Base-by-base conservation (phyloP, 129 eudicot species). In the Glebionis coronaria region DNA sequence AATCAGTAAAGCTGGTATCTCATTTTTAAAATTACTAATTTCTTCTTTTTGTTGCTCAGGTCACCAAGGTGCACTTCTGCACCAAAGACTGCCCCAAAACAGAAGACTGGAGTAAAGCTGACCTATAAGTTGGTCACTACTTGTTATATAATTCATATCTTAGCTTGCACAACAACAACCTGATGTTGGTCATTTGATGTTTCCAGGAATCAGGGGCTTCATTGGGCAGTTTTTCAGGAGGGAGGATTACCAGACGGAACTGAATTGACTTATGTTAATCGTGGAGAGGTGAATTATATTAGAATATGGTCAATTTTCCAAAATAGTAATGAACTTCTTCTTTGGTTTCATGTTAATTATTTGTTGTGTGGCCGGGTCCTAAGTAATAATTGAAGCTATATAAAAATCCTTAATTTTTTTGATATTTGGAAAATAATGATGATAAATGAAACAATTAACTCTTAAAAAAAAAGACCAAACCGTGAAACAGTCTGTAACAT, bases 161-260 rank as follows among this genome's bases (percentile, higher is more conserved):
- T 52, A 61, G 46, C 18, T 53, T 12, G 25, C 50, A 44, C 60
- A 76, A 70, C 35, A 51, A 54, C 49, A 75, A 67, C 63, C 47
- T 73, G 42, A 38, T 80, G 14, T 71, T 16, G 62, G 64, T 55
- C 42, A 65, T 31, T 9, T 63, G 28, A 69, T 25, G 51, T 73
- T 49, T 69, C 56, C 74, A 93, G 99, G 73, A 95, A 93, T 82
- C 97, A 78, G 73, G 76, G 69, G 68, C 63, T 88, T 90, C 99
- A 93, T 81, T 79, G 79, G 81, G 63, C 83, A 57, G 95, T 93
- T 63, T 93, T 88, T 72, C 90, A 93, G 85, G 73, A 84, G 15
- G 88, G 82, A 58, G 97, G 91, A 46, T 78, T 93, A 68, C 99
- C 99, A 45, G 89, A 93, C 67, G 99, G 99, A 67, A 82, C 99